phyloP scores from a whole-genome alignment of 202 grass and related monocot species.

The Zizania palustris region DNA sequence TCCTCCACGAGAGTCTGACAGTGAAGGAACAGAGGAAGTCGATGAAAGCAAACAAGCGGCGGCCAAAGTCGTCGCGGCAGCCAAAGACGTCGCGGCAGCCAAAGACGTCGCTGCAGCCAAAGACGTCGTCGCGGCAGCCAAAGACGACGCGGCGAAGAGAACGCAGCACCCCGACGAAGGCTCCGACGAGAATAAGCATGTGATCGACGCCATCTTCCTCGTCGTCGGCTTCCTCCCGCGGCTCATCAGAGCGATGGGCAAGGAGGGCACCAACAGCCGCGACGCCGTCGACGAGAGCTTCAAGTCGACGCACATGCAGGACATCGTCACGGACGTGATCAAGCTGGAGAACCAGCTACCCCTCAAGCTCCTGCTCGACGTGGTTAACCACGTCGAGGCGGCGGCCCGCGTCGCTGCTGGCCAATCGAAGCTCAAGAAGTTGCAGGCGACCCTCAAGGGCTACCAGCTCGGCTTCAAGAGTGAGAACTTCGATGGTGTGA shows the following conservation, averaged over 20 bases:
- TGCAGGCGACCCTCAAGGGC: neutral
- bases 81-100: neutral
- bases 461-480: neutral
- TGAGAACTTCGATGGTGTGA: neutral
- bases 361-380: slow-evolving; percentile 4
- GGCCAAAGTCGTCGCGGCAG: too few species aligned
- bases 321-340: slow-evolving; percentile 58
- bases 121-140: too few species aligned
- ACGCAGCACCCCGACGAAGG: neutral
- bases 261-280: neutral
- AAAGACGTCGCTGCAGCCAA: too few species aligned
- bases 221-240: slow-evolving; percentile 53
- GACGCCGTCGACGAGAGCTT: slow-evolving; percentile 41
- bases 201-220: slow-evolving; percentile 56
- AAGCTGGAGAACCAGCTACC: slow-evolving; percentile 60
- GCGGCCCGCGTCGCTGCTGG: rapidly evolving
- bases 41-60: too few species aligned
- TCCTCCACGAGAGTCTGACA: too few species aligned
- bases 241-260: neutral
- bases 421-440: neutral
- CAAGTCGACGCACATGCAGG: slow-evolving; percentile 44
- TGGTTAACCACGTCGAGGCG: neutral
- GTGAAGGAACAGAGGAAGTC: too few species aligned
- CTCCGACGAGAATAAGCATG: neutral
- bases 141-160: neutral